phyloP scores from a whole-genome alignment of 2,329 filamentous ascomycete genomes.

The Calycina herbarum region DNA sequence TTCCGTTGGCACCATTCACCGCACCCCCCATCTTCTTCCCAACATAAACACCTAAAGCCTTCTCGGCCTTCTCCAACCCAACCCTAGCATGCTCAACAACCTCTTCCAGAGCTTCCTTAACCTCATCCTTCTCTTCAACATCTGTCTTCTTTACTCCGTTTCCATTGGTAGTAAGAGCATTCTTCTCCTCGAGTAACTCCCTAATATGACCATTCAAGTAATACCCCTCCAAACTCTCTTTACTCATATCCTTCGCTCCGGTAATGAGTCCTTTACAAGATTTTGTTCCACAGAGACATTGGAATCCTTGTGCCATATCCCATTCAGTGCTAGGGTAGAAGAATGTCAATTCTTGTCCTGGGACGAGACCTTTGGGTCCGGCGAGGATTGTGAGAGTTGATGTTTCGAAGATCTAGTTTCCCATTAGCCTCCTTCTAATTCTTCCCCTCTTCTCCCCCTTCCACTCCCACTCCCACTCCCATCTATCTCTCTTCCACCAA shows the following conservation, averaged over 20 bases:
- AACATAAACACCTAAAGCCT: slow-evolving; percentile 22
- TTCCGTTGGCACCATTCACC: background rate
- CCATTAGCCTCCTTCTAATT: background rate
- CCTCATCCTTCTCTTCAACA: slow-evolving; percentile 38
- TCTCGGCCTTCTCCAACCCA: slow-evolving; percentile 43
- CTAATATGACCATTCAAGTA: slow-evolving; percentile 65
- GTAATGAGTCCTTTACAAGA: slow-evolving; percentile 61
- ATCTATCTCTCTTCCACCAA: background rate
- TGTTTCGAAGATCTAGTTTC: slow-evolving; percentile 58
- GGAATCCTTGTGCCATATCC: slow-evolving; percentile 71
- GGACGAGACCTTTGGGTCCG: slow-evolving; percentile 53
- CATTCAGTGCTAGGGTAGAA: slow-evolving; percentile 78
- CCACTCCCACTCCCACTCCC: background rate
- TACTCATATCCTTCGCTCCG: slow-evolving; percentile 62
- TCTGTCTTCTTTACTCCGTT: slow-evolving; percentile 41
- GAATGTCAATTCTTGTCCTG: slow-evolving; percentile 64
- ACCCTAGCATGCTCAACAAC: slow-evolving; percentile 7
- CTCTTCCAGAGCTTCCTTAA: background rate
- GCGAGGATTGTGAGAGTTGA: slow-evolving; percentile 57
- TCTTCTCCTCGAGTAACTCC: slow-evolving; percentile 50
- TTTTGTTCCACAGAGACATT: slow-evolving; percentile 59
- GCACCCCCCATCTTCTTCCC: background rate
- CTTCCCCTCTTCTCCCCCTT: background rate
- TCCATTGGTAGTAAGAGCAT: slow-evolving; percentile 2
- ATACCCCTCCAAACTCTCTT: slow-evolving; percentile 53